Conservation (phyloP, 2,329 filamentous ascomycete genomes). For the Sporothrix variecibatus region DNA sequence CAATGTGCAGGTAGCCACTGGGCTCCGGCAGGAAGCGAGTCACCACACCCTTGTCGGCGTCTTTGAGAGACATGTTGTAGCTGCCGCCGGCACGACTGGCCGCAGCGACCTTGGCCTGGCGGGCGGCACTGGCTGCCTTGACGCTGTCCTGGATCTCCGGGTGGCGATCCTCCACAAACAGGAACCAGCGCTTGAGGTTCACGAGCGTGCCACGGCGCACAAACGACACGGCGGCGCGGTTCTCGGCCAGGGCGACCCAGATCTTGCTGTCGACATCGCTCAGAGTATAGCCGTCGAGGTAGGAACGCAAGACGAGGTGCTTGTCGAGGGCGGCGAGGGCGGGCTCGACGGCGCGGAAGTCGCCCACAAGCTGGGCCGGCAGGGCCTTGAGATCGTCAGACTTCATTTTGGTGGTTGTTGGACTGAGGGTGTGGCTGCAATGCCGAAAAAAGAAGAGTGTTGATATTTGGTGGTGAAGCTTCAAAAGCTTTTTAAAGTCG, state of each 20-base stretch:
- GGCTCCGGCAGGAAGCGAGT: slow-evolving; percentile 94
- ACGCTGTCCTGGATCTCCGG: slow-evolving; percentile 73
- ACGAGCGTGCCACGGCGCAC: slow-evolving; percentile 75
- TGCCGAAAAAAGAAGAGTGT: background rate
- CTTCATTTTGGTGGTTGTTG: slow-evolving; percentile 48
- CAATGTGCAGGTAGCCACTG: slow-evolving; percentile 93
- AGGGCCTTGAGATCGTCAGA: slow-evolving; percentile 56
- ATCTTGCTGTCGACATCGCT: slow-evolving; percentile 77
- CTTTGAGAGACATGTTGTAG: slow-evolving; percentile 84
- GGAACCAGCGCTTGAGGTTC: slow-evolving; percentile 85
- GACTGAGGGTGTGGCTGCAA: background rate
- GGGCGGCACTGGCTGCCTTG: slow-evolving; percentile 68
- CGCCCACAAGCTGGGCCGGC: slow-evolving; percentile 55
- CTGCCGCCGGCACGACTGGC: slow-evolving; percentile 77
- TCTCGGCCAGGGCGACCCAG: slow-evolving; percentile 80
- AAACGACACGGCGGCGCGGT: slow-evolving; percentile 79
- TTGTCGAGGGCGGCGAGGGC: slow-evolving; percentile 77
- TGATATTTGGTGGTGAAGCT: slow-evolving; percentile 16
- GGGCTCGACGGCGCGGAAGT: slow-evolving; percentile 82
- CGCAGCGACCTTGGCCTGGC: slow-evolving; percentile 67
- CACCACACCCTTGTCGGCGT: slow-evolving; percentile 85
- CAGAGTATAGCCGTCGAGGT: slow-evolving; percentile 78
- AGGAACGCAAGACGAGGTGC: slow-evolving; percentile 82
- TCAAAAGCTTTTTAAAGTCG: slow-evolving; percentile 12
- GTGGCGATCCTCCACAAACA: slow-evolving; percentile 78